Percentiles rank a stretch among this genome's conserved stretches.
phyloP scores from a whole-genome alignment of 768 basidiomycete species.

The Suillus subaureus region DNA sequence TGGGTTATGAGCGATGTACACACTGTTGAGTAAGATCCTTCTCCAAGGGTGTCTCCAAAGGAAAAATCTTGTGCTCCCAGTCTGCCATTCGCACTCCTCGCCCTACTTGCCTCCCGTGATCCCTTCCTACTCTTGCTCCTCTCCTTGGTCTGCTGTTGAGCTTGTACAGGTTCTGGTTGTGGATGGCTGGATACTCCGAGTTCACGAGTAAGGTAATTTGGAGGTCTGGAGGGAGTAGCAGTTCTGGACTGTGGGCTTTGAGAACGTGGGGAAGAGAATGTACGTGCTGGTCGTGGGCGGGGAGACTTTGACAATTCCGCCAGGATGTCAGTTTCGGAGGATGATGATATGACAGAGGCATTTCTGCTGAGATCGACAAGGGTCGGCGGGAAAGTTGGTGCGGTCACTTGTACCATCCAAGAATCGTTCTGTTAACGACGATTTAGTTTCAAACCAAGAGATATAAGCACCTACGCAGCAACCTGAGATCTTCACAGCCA shows the following conservation, averaged over 20 bases:
- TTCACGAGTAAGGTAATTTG: slow-evolving; percentile 61
- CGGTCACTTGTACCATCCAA: slow-evolving; percentile 8
- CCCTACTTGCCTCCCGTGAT: slow-evolving; percentile 39
- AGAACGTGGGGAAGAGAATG: slow-evolving; percentile 66
- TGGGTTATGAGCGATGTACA: slow-evolving; percentile 28
- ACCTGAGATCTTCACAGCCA: too few species aligned
- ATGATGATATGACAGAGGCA: slow-evolving; percentile 73
- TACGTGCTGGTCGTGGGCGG: slow-evolving; percentile 57
- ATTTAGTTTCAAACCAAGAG: too few species aligned
- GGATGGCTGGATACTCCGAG: slow-evolving; percentile 41
- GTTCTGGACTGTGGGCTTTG: slow-evolving; percentile 50
- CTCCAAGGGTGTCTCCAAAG: slow-evolving; percentile 73
- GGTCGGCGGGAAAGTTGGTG: slow-evolving; percentile 34
- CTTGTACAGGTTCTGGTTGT: slow-evolving; percentile 18
- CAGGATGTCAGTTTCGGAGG: slow-evolving; percentile 53
- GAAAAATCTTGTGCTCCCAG: slow-evolving; percentile 64
- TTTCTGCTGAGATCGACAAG: slow-evolving; percentile 75
- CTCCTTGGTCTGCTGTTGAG: slow-evolving; percentile 21
- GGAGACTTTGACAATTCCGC: slow-evolving; percentile 44
- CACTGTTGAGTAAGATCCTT: slow-evolving; percentile 84
- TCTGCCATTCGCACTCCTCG: slow-evolving; percentile 48
- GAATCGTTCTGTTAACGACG: not conserved
- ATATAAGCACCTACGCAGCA: too few species aligned
- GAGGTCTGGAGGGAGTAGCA: slow-evolving; percentile 41
- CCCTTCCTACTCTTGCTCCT: slow-evolving; percentile 43